Conservation (phyloP, 352 stramenopile genomes). For the Phytophthora pistaciae region DNA sequence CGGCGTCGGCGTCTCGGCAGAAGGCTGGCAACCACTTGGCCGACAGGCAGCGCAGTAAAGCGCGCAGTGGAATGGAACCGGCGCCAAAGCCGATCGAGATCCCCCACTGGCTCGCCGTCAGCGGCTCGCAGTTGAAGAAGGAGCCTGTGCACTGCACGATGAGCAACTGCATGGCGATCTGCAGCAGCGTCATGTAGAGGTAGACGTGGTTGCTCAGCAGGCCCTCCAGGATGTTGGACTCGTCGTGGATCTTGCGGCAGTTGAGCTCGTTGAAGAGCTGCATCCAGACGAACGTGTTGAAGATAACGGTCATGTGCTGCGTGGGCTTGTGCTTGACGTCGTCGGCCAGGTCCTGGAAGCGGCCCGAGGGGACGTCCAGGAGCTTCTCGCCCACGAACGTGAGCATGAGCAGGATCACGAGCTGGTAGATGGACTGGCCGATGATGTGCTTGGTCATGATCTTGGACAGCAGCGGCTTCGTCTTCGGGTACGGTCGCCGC, state of each 20-base stretch:
- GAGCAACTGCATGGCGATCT: conserved; percentile 93
- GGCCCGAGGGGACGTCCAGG: conserved; percentile 55
- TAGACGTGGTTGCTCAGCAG: conserved; percentile 94
- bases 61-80: conserved; percentile 54
- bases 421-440: conserved; percentile 92
- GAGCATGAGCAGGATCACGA: conserved; percentile 90
- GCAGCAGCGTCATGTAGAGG: conserved; percentile 91
- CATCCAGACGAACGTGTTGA: conserved; percentile 98
- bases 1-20: conserved; percentile 57
- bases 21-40: conserved; percentile 72
- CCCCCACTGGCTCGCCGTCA: conserved; percentile 59
- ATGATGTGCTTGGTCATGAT: conserved; percentile 97
- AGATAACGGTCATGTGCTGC: conserved; percentile 96
- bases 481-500: conserved; percentile 92
- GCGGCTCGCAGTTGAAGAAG: conserved; percentile 70
- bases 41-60: conserved; percentile 61
- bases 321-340: conserved; percentile 59
- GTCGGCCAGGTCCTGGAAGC: conserved; percentile 45
- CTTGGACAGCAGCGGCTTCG: conserved; percentile 93
- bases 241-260: conserved; percentile 85
- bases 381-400: conserved; percentile 82
- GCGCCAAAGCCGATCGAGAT: conserved; percentile 65
- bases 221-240: conserved; percentile 95
- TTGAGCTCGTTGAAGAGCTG: conserved; percentile 95
- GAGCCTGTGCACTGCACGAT: conserved; percentile 95